phyloP scores from a whole-genome alignment of 2,329 filamentous ascomycete genomes.

The Trichoderma citrinoviride region DNA sequence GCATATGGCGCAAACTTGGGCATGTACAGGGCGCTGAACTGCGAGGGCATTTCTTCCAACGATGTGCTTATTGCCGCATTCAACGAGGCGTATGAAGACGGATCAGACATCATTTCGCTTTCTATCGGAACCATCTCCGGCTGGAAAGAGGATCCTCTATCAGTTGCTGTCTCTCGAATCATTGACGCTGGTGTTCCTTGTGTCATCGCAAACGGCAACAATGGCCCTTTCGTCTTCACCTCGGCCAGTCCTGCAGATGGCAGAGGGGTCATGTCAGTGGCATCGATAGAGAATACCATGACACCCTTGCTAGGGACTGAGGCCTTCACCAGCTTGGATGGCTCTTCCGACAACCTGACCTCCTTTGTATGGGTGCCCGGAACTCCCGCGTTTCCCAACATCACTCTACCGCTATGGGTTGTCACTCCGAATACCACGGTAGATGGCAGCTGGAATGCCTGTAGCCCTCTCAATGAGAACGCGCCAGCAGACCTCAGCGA shows the following conservation, averaged over 20 bases:
- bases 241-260: slow-evolving; percentile 41
- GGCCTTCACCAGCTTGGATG: neutral
- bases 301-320: slow-evolving; percentile 30
- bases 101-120: slow-evolving; percentile 38
- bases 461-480: slow-evolving; percentile 48
- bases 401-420: slow-evolving; percentile 46
- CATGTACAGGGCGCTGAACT: slow-evolving; percentile 39
- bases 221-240: slow-evolving; percentile 41
- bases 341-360: neutral
- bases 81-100: slow-evolving; percentile 41
- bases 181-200: slow-evolving; percentile 42
- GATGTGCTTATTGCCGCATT: slow-evolving; percentile 42
- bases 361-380: slow-evolving; percentile 7
- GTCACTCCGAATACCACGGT: slow-evolving; percentile 47
- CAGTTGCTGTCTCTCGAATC: slow-evolving; percentile 41
- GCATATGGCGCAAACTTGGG: slow-evolving; percentile 40
- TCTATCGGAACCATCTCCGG: slow-evolving; percentile 35
- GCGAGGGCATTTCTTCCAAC: slow-evolving; percentile 31
- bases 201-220: slow-evolving; percentile 44
- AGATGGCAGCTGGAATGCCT: slow-evolving; percentile 47
- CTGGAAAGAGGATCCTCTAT: slow-evolving; percentile 32
- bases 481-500: slow-evolving; percentile 54
- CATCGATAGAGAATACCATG: slow-evolving; percentile 42
- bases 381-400: neutral
- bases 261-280: slow-evolving; percentile 43